phyloP scores from a whole-genome alignment of 2,329 filamentous ascomycete species.

The Volutella citrinella region DNA sequence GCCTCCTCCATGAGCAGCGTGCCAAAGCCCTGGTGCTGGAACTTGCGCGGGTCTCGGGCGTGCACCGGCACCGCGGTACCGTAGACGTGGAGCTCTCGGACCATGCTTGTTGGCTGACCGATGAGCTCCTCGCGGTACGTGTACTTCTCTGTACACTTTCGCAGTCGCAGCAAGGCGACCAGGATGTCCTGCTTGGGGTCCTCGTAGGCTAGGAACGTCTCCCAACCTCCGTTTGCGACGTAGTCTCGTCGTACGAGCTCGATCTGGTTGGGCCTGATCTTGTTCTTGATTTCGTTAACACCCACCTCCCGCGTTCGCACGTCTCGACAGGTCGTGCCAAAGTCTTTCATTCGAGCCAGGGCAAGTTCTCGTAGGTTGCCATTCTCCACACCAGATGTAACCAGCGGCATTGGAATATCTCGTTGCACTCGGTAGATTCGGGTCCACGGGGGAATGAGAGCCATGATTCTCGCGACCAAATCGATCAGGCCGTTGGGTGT shows the following conservation, averaged over 20 bases:
- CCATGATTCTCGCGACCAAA: slow-evolving; percentile 92
- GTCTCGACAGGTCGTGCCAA: slow-evolving; percentile 94
- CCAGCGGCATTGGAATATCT: slow-evolving; percentile 99
- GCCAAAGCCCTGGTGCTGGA: slow-evolving; percentile 97
- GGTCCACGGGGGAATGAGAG: slow-evolving; percentile 94
- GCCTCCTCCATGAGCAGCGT: slow-evolving; percentile 98
- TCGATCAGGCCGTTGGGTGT: slow-evolving; percentile 96
- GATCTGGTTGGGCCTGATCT: slow-evolving; percentile 93
- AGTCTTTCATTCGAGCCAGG: slow-evolving; percentile 97
- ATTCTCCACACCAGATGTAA: slow-evolving; percentile 98
- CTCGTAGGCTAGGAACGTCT: slow-evolving; percentile 97
- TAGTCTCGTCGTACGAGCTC: slow-evolving; percentile 95
- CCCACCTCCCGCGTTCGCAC: slow-evolving; percentile 95
- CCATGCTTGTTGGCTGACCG: slow-evolving; percentile 84
- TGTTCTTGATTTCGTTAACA: slow-evolving; percentile 98
- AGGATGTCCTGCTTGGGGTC: slow-evolving; percentile 98
- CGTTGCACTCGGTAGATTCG: slow-evolving; percentile 97
- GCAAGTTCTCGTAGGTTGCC: slow-evolving; percentile 93
- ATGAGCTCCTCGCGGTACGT: slow-evolving; percentile 87
- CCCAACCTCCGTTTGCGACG: slow-evolving; percentile 93
- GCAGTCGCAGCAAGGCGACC: slow-evolving; percentile 81
- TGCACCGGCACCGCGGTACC: slow-evolving; percentile 97
- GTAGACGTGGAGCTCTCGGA: slow-evolving; percentile 94
- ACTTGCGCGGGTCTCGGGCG: slow-evolving; percentile 90
- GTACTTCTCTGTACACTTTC: slow-evolving; percentile 88